Conservation (phyloP, 805 yeast genomes). For the Lachancea thermotolerans region DNA sequence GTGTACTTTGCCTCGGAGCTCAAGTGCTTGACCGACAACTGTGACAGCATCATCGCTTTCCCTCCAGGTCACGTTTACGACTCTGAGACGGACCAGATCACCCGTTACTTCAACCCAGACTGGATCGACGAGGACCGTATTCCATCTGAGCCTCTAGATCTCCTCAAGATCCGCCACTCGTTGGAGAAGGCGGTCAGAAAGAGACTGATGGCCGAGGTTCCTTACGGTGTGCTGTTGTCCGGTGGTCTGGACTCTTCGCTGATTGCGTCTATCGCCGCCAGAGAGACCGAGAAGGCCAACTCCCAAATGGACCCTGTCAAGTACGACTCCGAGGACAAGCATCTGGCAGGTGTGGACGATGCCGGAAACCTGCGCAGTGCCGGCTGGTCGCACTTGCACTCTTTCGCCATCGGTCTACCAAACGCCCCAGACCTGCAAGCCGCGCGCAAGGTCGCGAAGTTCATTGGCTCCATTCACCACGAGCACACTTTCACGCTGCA, state of each 20-base stretch:
- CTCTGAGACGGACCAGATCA: conserved; percentile 75
- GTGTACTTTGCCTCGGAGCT: conserved; percentile 90
- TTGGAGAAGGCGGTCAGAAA: conserved; percentile 95
- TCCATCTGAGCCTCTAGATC: conserved; percentile 74
- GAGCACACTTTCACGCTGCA: conserved; percentile 95
- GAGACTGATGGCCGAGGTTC: conserved; percentile 99
- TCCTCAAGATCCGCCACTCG: conserved; percentile 61
- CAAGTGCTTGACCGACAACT: conserved; percentile 88
- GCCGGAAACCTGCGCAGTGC: conserved; percentile 72
- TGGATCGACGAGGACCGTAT: conserved; percentile 86
- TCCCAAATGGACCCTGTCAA: conserved; percentile 34
- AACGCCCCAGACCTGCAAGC: conserved; percentile 97
- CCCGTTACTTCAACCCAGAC: conserved; percentile 83
- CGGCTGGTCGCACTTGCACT: conserved; percentile 80
- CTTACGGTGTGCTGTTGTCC: conserved; percentile 93
- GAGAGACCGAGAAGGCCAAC: conserved; percentile 76
- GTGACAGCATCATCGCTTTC: conserved; percentile 89
- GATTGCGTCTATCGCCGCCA: conserved; percentile 94
- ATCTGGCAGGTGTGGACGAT: conserved; percentile 89
- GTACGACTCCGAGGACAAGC: conserved; percentile 57
- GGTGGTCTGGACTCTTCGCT: conserved; percentile 97
- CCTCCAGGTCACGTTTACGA: conserved; percentile 99
- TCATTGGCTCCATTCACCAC: conserved; percentile 93
- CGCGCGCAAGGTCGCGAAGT: conserved; percentile 93
- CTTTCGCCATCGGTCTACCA: conserved; percentile 95